Conservation (phyloP, 768 basidiomycete genomes). For the Fomitopsis serialis region DNA sequence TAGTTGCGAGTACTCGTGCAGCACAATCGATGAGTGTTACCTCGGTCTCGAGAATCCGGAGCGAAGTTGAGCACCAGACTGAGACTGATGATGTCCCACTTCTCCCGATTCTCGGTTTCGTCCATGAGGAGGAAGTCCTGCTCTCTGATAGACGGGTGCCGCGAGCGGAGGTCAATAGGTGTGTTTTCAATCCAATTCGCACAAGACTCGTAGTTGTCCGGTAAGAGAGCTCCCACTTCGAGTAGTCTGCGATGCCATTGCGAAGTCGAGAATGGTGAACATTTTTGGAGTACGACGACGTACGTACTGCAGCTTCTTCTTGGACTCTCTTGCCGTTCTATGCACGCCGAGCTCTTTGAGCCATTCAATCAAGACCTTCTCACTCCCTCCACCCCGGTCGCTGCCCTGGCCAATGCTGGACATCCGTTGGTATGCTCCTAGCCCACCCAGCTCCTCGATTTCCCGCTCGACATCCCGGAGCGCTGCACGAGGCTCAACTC, state of each 20-base stretch:
- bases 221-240: conserved; percentile 84
- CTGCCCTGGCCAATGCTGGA: conserved; percentile 74
- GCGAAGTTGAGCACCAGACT: conserved; percentile 92
- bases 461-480: conserved; percentile 52
- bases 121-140: conserved; percentile 81
- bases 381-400: conserved; percentile 86
- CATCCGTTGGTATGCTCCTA: conserved; percentile 79
- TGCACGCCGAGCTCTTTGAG: conserved; percentile 45
- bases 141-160: conserved; percentile 76
- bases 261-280: neutral
- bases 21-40: conserved; percentile 31
- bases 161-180: conserved; percentile 81
- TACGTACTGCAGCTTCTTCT: conserved; percentile 33
- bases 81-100: conserved; percentile 80
- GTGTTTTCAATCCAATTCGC: conserved; percentile 65
- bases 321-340: conserved; percentile 12
- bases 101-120: conserved; percentile 36
- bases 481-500: conserved; percentile 19
- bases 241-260: conserved; percentile 48
- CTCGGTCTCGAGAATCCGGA: conserved; percentile 67
- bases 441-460: conserved; percentile 68
- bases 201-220: conserved; percentile 71
- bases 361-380: conserved; percentile 76
- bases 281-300: neutral
- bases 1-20: too few relatives aligned